These are phyloP conservation scores for Vachellia collinsii DNA, from an alignment of 306 rosid species.

Conservation along the genomic window DNA sequence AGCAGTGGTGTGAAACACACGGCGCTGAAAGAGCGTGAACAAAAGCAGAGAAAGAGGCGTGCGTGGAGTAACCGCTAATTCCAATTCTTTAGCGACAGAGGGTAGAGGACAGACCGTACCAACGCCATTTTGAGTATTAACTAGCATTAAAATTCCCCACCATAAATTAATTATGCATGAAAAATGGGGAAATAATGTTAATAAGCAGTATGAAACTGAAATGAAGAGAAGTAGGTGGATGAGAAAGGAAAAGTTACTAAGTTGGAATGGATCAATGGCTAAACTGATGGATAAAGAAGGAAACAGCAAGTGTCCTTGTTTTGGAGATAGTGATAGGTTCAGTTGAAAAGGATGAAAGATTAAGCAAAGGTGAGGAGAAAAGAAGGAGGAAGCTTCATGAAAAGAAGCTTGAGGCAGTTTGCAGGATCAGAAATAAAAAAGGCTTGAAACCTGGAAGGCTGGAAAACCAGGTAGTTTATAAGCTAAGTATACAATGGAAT, in stretches of 20 bases:
- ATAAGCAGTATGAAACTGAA: background rate
- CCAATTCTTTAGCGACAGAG: background rate
- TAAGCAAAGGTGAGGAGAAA: background rate
- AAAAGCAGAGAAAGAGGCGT: background rate
- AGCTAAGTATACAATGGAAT: too few relatives aligned
- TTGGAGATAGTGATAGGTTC: background rate
- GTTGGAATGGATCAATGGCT: background rate
- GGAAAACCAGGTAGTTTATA: background rate
- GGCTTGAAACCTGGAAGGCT: too few relatives aligned
- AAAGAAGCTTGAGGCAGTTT: background rate
- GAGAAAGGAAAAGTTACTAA: background rate
- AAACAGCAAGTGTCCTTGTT: background rate
- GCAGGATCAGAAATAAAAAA: background rate
- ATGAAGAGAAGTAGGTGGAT: background rate
- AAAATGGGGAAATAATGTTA: too few relatives aligned
- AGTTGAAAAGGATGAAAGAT: background rate
- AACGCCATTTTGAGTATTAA: background rate
- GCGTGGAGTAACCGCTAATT: constrained; percentile 45
- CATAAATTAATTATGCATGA: too few relatives aligned
- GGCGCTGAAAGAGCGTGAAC: constrained; percentile 2
- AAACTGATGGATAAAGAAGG: background rate
- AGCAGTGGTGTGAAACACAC: background rate
- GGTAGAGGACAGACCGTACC: background rate
- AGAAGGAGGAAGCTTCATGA: background rate
- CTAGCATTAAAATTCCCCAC: too few relatives aligned